Evolutionary conservation across 129 eudicot genomes (phyloP).

Genomic region (Gnaphalium uliginosum): DNA sequence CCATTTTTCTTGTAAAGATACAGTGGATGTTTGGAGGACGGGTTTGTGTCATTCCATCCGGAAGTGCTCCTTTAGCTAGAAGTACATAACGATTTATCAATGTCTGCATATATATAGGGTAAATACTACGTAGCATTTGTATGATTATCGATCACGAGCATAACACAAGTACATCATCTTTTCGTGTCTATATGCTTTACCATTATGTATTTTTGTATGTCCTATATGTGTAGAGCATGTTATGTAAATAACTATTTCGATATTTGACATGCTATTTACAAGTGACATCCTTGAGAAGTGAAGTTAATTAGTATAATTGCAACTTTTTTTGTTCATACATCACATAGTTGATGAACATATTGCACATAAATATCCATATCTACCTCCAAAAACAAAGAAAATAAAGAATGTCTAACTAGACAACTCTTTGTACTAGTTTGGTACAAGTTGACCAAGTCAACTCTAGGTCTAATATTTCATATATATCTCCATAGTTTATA

Average conservation of each 20-base stretch:
- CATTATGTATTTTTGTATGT: not conserved
- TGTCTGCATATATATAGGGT: not conserved
- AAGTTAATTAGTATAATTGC: no score
- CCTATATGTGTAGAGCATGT: not conserved
- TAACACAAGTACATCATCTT: not conserved
- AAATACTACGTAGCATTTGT: not conserved
- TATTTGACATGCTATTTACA: not conserved
- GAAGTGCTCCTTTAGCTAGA: not conserved
- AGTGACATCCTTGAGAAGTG: no score
- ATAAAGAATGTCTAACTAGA: conserved; percentile 1
- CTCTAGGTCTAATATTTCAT: not conserved
- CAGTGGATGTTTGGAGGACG: not conserved
- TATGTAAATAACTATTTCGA: not conserved
- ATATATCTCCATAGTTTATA: not conserved
- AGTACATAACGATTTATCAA: not conserved
- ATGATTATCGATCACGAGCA: not conserved
- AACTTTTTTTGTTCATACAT: not conserved
- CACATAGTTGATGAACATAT: not conserved
- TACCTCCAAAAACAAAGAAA: not conserved
- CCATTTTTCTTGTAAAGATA: not conserved
- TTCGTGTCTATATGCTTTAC: not conserved
- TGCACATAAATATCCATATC: not conserved
- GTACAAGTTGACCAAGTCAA: not conserved
- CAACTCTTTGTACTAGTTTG: not conserved
- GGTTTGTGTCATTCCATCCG: not conserved